phyloP scores from a whole-genome alignment of 306 rosid genomes.

The Cyamopsis tetragonoloba region DNA sequence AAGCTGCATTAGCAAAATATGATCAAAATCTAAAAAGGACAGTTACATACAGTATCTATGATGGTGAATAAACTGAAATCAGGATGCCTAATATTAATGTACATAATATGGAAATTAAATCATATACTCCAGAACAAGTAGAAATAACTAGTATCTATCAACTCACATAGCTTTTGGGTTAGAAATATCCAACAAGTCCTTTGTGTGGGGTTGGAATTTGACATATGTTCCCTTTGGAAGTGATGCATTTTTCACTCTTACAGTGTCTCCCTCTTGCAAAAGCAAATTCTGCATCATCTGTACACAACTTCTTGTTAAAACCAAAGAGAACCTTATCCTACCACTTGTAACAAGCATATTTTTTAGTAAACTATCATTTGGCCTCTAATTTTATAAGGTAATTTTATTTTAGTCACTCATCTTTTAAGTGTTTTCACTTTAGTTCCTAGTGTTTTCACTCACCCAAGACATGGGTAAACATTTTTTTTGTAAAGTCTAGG shows the following conservation, averaged over 20 bases:
- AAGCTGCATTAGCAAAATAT: slow-evolving; percentile 47
- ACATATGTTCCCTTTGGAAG: slow-evolving; percentile 88
- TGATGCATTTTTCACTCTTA: slow-evolving; percentile 57
- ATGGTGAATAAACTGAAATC: background rate
- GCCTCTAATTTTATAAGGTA: too few relatives aligned
- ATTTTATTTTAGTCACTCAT: too few relatives aligned
- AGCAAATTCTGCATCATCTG: slow-evolving; percentile 92
- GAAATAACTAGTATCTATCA: too few relatives aligned
- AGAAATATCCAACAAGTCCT: slow-evolving; percentile 76
- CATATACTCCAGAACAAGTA: background rate
- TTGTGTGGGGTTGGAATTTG: slow-evolving; percentile 82
- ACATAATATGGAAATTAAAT: background rate
- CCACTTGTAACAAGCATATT: slow-evolving; percentile 10
- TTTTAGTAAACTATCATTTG: too few relatives aligned
- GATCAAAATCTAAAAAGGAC: background rate
- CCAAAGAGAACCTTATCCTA: background rate
- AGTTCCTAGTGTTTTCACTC: too few relatives aligned
- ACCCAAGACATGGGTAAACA: too few relatives aligned
- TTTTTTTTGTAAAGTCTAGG: too few relatives aligned
- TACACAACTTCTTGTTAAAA: background rate
- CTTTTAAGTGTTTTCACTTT: too few relatives aligned
- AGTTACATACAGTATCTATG: slow-evolving; percentile 11
- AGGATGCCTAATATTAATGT: background rate
- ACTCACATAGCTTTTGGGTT: slow-evolving; percentile 97
- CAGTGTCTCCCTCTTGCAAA: slow-evolving; percentile 73